phyloP scores from a whole-genome alignment of 176 grass and related monocot genomes.

The Pharus latifolius region DNA sequence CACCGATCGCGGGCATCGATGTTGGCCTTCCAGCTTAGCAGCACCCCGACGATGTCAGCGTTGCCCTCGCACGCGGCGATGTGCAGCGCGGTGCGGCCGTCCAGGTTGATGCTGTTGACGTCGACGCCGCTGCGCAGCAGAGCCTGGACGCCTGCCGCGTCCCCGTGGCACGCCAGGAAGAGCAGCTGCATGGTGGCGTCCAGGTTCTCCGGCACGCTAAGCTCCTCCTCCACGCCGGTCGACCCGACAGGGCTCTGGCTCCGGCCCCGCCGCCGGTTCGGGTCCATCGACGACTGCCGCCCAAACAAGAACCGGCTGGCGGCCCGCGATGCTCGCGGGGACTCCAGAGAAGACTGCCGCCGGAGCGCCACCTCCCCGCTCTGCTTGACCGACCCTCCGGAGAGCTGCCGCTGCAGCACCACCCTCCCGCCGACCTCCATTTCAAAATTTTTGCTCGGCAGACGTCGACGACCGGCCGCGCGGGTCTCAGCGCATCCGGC shows the following conservation, averaged over 20 bases:
- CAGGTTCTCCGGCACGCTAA: slow-evolving; percentile 64
- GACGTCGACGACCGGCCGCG: background rate
- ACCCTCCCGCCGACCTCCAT: slow-evolving; percentile 46
- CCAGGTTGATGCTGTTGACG: slow-evolving; percentile 98
- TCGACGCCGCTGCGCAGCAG: slow-evolving; percentile 57
- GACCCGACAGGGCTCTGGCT: slow-evolving; percentile 48
- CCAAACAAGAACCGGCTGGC: slow-evolving; percentile 57
- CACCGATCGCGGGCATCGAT: slow-evolving; percentile 85
- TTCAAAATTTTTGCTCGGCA: background rate
- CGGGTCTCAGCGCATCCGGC: background rate
- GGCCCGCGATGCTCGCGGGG: slow-evolving; percentile 32
- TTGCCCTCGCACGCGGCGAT: slow-evolving; percentile 79
- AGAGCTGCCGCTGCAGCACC: slow-evolving; percentile 65
- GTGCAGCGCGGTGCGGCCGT: slow-evolving; percentile 89
- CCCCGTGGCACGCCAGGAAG: slow-evolving; percentile 77
- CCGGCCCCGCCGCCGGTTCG: slow-evolving; percentile 44
- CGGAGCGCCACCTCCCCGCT: slow-evolving; percentile 40
- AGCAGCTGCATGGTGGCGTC: slow-evolving; percentile 96
- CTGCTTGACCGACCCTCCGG: slow-evolving; percentile 49
- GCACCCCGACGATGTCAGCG: slow-evolving; percentile 45
- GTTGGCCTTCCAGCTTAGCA: slow-evolving; percentile 88
- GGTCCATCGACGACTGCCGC: slow-evolving; percentile 88
- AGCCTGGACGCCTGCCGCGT: slow-evolving; percentile 47
- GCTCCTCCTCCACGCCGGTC: slow-evolving; percentile 20
- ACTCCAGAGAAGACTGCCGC: slow-evolving; percentile 59